Base-by-base conservation (phyloP, 441 rosid species). In the Raphanus hybrid region DNA sequence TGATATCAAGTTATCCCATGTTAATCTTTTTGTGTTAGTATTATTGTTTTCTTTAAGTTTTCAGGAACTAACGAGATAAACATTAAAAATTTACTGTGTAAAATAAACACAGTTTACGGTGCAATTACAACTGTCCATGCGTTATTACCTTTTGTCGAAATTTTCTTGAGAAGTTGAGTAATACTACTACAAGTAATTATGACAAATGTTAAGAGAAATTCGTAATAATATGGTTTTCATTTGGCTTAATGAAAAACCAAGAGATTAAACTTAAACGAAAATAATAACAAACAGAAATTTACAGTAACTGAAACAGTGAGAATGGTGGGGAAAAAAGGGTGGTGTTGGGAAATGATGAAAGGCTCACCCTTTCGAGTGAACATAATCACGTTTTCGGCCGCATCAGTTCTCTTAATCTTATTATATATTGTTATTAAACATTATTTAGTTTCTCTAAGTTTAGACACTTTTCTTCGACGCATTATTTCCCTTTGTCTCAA, bases 391-490 rank as follows among this genome's bases (percentile, higher is more conserved):
- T 79, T 79, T 79, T 79, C 68, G 67, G 75, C 75, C 72, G 57
- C 52, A 64, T 23, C 62, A 48, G 41, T 37, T 76, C 12, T 76
- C 70, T 54, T 63, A 39, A 69, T 55, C 37, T 37, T 35, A 54
- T 54, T 54, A 48, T 23, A 23, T 23, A 23, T 23, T 23, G 20
- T 34, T 20, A 18, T 34, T 65, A 26, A 35, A 54, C 73, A 66
- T 48, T 59, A 54, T 54, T 54, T 67, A 35, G 62, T 4, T 59
- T 73, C 39, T 69, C 70, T 18, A 58, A 62, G 68, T 32, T 70
- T 73, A 78, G 63, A 79, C 35, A 82, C 87, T 87, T 84, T 81
- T 83, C 79, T 82, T 76, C 34, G 63, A 77, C 85, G 87, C 82
- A 82, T 81, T 64, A 78, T 81, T 78, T 75, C 39, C 50, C 41